Evolutionary conservation across 345 rosid species (phyloP).

Genomic region (Fremontodendron californicum): DNA sequence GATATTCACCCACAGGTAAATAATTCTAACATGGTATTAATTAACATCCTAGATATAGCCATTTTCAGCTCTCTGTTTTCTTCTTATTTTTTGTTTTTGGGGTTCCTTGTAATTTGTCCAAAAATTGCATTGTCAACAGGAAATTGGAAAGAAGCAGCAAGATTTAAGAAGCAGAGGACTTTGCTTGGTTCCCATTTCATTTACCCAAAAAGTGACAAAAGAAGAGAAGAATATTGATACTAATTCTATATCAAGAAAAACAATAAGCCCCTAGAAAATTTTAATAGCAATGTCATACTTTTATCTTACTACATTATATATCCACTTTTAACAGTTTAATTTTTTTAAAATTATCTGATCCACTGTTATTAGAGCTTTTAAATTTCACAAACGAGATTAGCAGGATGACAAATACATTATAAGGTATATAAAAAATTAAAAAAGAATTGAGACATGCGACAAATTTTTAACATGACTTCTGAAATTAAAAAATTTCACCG

Average conservation of each 20-base stretch:
- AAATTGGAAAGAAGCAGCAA: constrained; percentile 13
- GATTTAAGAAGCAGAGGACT: constrained; percentile 49
- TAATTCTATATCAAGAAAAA: not conserved
- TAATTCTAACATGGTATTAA: not conserved
- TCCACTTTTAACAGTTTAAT: not conserved
- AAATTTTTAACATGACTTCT: no score
- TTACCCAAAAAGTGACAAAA: constrained; percentile 19
- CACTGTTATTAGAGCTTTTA: no score
- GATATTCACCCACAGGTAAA: constrained; percentile 36
- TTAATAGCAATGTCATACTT: not conserved
- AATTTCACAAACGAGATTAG: no score
- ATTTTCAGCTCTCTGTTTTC: no score
- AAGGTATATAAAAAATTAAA: no score
- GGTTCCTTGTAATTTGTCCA: no score
- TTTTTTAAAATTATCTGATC: no score
- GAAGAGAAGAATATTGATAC: constrained; percentile 1
- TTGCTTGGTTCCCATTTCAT: constrained; percentile 50
- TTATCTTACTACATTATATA: no score
- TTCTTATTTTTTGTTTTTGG: no score
- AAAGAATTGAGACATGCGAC: no score
- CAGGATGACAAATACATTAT: no score
- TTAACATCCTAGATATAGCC: not conserved
- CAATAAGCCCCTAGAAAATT: not conserved
- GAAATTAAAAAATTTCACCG: no score
- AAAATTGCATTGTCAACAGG: constrained; percentile 21